A percentile compares a stretch with the other conserved stretches of the same genome.
Evolutionary conservation across 106 monocot genomes (phyloP).

Genomic region (Triglochin maritima): DNA sequence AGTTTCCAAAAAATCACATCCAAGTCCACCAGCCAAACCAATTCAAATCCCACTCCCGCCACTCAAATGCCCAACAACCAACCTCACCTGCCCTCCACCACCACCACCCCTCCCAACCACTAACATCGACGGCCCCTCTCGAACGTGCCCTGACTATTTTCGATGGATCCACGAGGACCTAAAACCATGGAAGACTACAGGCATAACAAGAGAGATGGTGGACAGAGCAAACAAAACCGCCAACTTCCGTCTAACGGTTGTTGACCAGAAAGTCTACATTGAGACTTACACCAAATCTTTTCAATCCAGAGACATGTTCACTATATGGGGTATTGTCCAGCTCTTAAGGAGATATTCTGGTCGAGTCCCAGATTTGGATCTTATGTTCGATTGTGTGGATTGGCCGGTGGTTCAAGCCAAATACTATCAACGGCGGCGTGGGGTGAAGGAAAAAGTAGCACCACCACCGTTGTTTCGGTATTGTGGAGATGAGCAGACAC

Average conservation of each 20-base stretch:
- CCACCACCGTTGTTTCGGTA: slow-evolving; percentile 49
- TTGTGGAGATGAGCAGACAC: slow-evolving; percentile 40
- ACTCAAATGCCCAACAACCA: background rate
- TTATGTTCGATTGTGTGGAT: slow-evolving; percentile 53
- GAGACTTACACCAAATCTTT: slow-evolving; percentile 25
- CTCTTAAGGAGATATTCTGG: slow-evolving; percentile 36
- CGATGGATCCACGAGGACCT: slow-evolving; percentile 62
- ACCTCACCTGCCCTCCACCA: background rate
- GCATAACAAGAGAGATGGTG: slow-evolving; percentile 31
- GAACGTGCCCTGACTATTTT: slow-evolving; percentile 42
- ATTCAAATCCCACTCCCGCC: background rate
- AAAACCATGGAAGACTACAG: slow-evolving; percentile 29
- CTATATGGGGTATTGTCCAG: slow-evolving; percentile 59
- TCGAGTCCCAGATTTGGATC: slow-evolving; percentile 42
- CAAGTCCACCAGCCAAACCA: too few relatives aligned
- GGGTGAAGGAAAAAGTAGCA: background rate
- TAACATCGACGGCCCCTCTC: background rate
- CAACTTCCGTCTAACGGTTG: slow-evolving; percentile 26
- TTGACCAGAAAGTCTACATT: slow-evolving; percentile 30
- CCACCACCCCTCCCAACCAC: background rate
- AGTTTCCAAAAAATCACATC: too few relatives aligned
- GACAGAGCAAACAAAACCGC: slow-evolving; percentile 6
- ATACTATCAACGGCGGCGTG: background rate
- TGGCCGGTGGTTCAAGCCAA: slow-evolving; percentile 18
- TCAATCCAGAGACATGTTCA: slow-evolving; percentile 44